Evolutionary conservation across 1,284 basidiomycete genomes (phyloP).

Genomic region (Puccinia novopanici): DNA sequence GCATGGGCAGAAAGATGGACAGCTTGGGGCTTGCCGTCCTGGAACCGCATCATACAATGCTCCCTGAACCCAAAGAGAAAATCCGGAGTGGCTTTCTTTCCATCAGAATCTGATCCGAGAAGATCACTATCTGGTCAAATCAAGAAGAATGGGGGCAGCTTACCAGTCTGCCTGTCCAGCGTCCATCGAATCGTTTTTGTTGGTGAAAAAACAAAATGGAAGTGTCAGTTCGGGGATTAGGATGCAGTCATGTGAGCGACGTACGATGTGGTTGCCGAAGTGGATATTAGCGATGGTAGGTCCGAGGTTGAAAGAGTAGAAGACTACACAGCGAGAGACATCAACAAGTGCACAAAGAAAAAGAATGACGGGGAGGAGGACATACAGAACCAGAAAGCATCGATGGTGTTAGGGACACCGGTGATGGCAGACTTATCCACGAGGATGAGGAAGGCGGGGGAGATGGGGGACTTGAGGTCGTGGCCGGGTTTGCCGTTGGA

Average conservation of each 20-base stretch:
- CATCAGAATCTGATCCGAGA: not conserved
- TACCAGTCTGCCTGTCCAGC: constrained; percentile 16
- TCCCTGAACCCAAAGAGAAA: constrained; percentile 9
- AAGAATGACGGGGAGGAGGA: not conserved
- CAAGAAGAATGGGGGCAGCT: not conserved
- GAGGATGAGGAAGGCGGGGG: constrained; percentile 32
- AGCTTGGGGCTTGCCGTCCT: constrained; percentile 26
- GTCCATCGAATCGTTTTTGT: not conserved
- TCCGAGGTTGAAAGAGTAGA: constrained; percentile 44
- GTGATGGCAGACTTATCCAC: constrained; percentile 40
- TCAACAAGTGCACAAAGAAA: not conserved
- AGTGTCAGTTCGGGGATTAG: not conserved
- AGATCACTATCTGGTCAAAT: not conserved
- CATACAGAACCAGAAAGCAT: constrained; percentile 47
- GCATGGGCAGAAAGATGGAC: constrained; percentile 42
- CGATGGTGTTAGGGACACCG: constrained; percentile 35
- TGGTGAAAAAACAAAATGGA: not conserved
- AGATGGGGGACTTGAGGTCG: constrained; percentile 6
- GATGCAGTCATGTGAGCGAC: not conserved
- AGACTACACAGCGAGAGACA: constrained; percentile 9
- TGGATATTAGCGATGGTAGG: constrained; percentile 36
- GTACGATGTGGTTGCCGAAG: constrained; percentile 43
- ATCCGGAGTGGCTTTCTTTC: too few relatives aligned
- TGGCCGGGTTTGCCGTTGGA: constrained; percentile 20
- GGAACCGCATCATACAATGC: constrained; percentile 47